Conservation (phyloP, 2,329 filamentous ascomycete species). For the Fusarium sublunatum region DNA sequence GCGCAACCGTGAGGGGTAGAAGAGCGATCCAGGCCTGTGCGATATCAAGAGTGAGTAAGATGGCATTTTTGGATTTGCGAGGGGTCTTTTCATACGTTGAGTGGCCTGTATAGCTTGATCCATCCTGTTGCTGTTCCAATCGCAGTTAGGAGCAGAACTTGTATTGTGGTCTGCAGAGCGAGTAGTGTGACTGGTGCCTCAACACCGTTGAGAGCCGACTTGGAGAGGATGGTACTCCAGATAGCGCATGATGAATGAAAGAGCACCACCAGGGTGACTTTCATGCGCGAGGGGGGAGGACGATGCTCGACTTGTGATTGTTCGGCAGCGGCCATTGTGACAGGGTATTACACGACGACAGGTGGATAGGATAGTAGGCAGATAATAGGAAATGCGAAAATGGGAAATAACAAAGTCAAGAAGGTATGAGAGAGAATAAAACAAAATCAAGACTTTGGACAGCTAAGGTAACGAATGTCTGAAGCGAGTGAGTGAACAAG, state of each 20-base stretch:
- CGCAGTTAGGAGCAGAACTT: conserved; percentile 39
- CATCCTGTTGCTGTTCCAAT: conserved; percentile 43
- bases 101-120: conserved; percentile 40
- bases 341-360: conserved; percentile 13
- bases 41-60: conserved; percentile 1
- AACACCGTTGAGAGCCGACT: conserved; percentile 44
- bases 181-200: conserved; percentile 44
- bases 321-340: conserved; percentile 36
- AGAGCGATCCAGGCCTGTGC: conserved; percentile 40
- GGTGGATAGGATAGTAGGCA: background rate
- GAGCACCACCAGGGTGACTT: conserved; percentile 42
- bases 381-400: conserved; percentile 1
- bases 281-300: conserved; percentile 34
- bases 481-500: conserved; percentile 21
- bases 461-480: conserved; percentile 33
- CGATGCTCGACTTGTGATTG: conserved; percentile 32
- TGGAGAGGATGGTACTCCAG: conserved; percentile 45
- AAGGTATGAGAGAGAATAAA: conserved; percentile 4
- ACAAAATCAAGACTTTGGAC: conserved; percentile 3
- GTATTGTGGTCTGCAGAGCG: conserved; percentile 43
- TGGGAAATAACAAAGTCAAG: background rate
- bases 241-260: conserved; percentile 46
- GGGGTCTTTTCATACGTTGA: conserved; percentile 29
- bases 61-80: background rate
- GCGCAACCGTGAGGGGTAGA: conserved; percentile 43